Evolutionary conservation across 2,329 filamentous ascomycete species (phyloP).

Genomic region (Trichoderma sp.): DNA sequence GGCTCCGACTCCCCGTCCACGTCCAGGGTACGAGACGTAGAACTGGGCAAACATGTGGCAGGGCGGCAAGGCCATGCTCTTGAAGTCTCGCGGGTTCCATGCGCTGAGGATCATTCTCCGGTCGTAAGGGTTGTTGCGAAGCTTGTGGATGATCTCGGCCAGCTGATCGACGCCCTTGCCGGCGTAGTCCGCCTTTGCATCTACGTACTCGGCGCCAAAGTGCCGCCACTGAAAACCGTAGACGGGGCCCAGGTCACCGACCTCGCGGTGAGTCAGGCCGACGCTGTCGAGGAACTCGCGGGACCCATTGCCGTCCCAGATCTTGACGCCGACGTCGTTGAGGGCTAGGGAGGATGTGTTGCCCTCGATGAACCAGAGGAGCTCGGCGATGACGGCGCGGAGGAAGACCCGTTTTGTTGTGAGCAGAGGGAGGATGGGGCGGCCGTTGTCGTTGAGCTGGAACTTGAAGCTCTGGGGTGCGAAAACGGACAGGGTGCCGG

Average conservation of each 20-base stretch:
- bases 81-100: constrained; percentile 88
- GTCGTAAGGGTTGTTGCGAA: constrained; percentile 82
- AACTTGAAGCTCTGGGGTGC: constrained; percentile 86
- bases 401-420: constrained; percentile 97
- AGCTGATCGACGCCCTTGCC: constrained; percentile 92
- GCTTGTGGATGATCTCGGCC: constrained; percentile 82
- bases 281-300: constrained; percentile 85
- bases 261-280: constrained; percentile 75
- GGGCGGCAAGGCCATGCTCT: constrained; percentile 86
- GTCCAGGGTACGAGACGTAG: constrained; percentile 73
- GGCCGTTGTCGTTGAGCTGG: constrained; percentile 63
- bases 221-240: constrained; percentile 99
- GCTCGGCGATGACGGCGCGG: constrained; percentile 83
- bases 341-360: constrained; percentile 77
- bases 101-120: constrained; percentile 85
- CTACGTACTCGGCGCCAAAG: constrained; percentile 87
- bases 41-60: constrained; percentile 99
- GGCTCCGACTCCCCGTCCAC: constrained; percentile 7
- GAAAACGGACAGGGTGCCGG: constrained; percentile 86
- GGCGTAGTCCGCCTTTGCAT: constrained; percentile 75
- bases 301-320: constrained; percentile 97
- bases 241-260: constrained; percentile 86
- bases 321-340: constrained; percentile 79
- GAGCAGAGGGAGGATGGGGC: constrained; percentile 79
- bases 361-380: constrained; percentile 93